These are phyloP conservation scores for Rhodosporidiobolus odoratus DNA, from an alignment of 768 basidiomycete species.

Conservation along the genomic window DNA sequence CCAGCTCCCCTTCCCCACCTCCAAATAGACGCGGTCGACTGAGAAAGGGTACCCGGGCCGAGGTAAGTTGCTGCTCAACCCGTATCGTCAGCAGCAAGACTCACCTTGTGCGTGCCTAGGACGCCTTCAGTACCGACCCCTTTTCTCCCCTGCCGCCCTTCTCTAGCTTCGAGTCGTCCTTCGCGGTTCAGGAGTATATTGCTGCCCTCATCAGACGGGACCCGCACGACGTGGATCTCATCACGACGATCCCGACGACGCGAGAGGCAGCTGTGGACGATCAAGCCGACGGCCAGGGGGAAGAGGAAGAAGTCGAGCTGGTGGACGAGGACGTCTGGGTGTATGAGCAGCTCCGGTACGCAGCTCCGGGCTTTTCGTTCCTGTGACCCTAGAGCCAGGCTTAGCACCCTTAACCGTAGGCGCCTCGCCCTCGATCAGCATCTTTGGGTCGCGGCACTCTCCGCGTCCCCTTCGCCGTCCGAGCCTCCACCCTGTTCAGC, in stretches of 20 bases:
- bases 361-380: slow-evolving; percentile 45
- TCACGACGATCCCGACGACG: slow-evolving; percentile 63
- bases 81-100: no score
- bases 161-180: slow-evolving; percentile 68
- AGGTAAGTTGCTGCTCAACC: no score
- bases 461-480: slow-evolving; percentile 42
- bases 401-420: no score
- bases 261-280: slow-evolving; percentile 31
- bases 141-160: slow-evolving; percentile 39
- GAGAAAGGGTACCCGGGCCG: no score
- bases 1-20: no score
- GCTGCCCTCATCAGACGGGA: slow-evolving; percentile 76
- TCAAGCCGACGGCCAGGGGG: slow-evolving; percentile 44
- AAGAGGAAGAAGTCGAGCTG: slow-evolving; percentile 50
- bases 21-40: no score
- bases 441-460: slow-evolving; percentile 74
- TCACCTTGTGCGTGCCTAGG: not conserved
- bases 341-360: slow-evolving; percentile 61
- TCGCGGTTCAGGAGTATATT: slow-evolving; percentile 92
- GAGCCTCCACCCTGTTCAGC: not conserved
- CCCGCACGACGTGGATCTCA: slow-evolving; percentile 77
- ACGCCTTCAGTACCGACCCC: slow-evolving; percentile 4
- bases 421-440: slow-evolving; percentile 83
- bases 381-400: no score
- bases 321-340: slow-evolving; percentile 84